A percentile compares a stretch with the other conserved stretches of the same genome.
These are phyloP conservation scores for Hygrocybe punicea DNA, from an alignment of 768 basidiomycete species.

Conservation along the genomic window DNA sequence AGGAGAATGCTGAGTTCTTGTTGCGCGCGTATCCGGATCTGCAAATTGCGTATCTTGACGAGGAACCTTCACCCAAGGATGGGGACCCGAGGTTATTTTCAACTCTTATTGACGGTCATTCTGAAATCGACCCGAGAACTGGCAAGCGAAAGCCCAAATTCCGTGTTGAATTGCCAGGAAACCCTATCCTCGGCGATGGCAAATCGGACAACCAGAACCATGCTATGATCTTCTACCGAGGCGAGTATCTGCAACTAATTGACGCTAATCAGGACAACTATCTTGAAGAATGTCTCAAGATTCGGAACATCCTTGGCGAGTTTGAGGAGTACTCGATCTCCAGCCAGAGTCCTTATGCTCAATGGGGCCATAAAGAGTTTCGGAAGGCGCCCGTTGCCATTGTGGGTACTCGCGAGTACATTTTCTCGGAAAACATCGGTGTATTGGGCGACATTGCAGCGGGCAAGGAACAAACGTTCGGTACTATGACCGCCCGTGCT, in stretches of 20 bases:
- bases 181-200: slow-evolving; percentile 97
- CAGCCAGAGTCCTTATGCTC: slow-evolving; percentile 92
- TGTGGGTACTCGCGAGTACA: slow-evolving; percentile 97
- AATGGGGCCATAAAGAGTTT: slow-evolving; percentile 94
- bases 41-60: slow-evolving; percentile 97
- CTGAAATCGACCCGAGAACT: slow-evolving; percentile 83
- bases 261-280: slow-evolving; percentile 99
- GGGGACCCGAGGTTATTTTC: slow-evolving; percentile 89
- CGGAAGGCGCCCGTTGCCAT: slow-evolving; percentile 90
- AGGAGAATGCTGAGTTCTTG: slow-evolving; percentile 97
- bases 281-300: slow-evolving; percentile 97
- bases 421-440: slow-evolving; percentile 99
- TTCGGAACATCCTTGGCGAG: slow-evolving; percentile 94
- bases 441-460: slow-evolving; percentile 98
- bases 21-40: slow-evolving; percentile 97
- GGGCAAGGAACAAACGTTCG: slow-evolving; percentile 99
- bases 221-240: slow-evolving; percentile 97
- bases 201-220: slow-evolving; percentile 99
- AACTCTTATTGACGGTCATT: slow-evolving; percentile 94
- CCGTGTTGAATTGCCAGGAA: slow-evolving; percentile 94
- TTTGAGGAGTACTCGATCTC: slow-evolving; percentile 93
- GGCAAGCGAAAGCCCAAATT: slow-evolving; percentile 96
- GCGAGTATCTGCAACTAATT: slow-evolving; percentile 97
- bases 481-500: slow-evolving; percentile 94
- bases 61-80: slow-evolving; percentile 86